Conservation (phyloP, 805 yeast genomes). For the Clavispora asparagi region DNA sequence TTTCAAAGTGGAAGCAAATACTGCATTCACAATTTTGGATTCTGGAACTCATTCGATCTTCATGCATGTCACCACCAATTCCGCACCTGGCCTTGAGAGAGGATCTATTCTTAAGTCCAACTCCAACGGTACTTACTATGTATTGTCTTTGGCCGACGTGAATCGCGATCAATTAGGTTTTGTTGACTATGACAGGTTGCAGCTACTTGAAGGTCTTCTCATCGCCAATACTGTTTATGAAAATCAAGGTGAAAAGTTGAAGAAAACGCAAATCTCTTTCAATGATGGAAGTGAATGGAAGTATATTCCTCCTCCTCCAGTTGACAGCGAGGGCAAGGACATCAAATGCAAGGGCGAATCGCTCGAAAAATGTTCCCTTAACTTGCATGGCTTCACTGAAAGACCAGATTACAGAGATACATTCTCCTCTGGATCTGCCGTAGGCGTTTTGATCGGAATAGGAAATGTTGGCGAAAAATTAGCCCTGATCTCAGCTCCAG, state of each 20-base stretch:
- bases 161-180: slow-evolving; percentile 70
- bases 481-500: slow-evolving; percentile 24
- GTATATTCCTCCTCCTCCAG: slow-evolving; percentile 61
- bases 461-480: slow-evolving; percentile 81
- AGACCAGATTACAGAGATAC: slow-evolving; percentile 79
- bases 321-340: slow-evolving; percentile 55
- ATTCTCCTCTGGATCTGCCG: slow-evolving; percentile 81
- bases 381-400: slow-evolving; percentile 89
- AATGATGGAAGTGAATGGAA: slow-evolving; percentile 93
- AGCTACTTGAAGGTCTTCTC: slow-evolving; percentile 80
- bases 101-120: slow-evolving; percentile 86
- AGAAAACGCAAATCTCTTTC: slow-evolving; percentile 72
- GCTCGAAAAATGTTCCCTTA: slow-evolving; percentile 65
- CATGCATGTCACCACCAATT: slow-evolving; percentile 72
- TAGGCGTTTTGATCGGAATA: slow-evolving; percentile 85
- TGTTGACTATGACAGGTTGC: slow-evolving; percentile 85
- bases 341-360: slow-evolving; percentile 48
- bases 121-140: slow-evolving; percentile 85
- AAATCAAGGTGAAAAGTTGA: slow-evolving; percentile 45
- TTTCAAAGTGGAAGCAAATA: slow-evolving; percentile 51
- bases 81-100: slow-evolving; percentile 46
- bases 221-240: slow-evolving; percentile 67
- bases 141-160: slow-evolving; percentile 59
- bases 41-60: slow-evolving; percentile 68
- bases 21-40: slow-evolving; percentile 70